Evolutionary conservation across 257 asterid genomes (phyloP), one percentile per base, ranked within the genome.

Genomic region (Euphrasia confusa): DNA sequence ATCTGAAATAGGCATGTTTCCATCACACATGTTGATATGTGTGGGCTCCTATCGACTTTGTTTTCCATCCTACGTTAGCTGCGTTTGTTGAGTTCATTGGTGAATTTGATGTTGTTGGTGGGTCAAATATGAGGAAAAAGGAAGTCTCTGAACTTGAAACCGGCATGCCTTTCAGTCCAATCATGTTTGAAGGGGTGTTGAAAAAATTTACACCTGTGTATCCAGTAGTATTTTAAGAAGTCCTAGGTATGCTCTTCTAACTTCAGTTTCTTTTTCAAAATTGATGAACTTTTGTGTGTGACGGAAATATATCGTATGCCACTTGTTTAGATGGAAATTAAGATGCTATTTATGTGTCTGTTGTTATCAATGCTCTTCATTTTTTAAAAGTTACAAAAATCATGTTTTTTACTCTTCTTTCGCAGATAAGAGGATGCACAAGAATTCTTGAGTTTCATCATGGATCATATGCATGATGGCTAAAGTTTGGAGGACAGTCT

Each of bases 401-500:
- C 58, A 58, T 69, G 63, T n/a, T 54, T 74, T 76, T 54, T 35
- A 1, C 1, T 6, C 42, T 35, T 35, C 42, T 10, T 35, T 7
- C 10, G 8, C 82, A 88, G 96, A 79, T 94, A 88, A 77, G 96
- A 88, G 78, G 94, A 88, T 81, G 96, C 94, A 44, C 96, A 88
- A 75, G 96, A 88, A 80, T 88, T 88, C 78, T 77, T 88, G 37
- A 85, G 96, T 71, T 88, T 83, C 75, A 74, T 88, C 72, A 85
- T 88, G 96, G 86, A 88, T 78, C 96, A 85, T 77, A 83, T 88
- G 96, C 96, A 88, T 71, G 96, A 88, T 73, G 96, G 83, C 91
- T 85, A 42, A 85, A 85, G 69, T 80, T 85, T 71, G 89, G 83
- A 8, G 91, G 88, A n/a, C 78, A 66, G 63, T 63, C 71, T 81